Conservation (phyloP, 2,329 filamentous ascomycete genomes). For the Sordariomycetes sp. region DNA sequence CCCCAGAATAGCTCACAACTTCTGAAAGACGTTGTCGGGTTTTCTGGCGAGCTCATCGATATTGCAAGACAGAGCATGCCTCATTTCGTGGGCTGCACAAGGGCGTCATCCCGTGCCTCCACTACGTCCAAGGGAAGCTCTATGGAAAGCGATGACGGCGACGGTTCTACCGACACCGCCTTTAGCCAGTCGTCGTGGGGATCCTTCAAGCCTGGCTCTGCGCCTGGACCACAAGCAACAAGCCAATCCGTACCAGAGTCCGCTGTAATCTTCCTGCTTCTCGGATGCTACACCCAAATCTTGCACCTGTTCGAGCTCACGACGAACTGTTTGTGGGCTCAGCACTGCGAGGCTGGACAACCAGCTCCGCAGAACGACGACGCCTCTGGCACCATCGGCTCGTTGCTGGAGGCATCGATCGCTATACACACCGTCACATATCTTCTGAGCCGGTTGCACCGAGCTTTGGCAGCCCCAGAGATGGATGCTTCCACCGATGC, state of each 20-base stretch:
- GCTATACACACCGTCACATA: not conserved
- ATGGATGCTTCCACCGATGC: not conserved
- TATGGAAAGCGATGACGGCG: not conserved
- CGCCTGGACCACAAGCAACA: too few species aligned
- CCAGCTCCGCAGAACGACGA: not conserved
- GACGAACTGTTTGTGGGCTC: not conserved
- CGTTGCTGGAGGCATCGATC: not conserved
- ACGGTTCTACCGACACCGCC: not conserved
- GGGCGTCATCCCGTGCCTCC: not conserved
- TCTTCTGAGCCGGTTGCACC: not conserved
- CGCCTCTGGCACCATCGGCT: not conserved
- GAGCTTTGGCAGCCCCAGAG: not conserved
- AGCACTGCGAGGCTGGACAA: not conserved
- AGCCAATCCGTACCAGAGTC: not conserved
- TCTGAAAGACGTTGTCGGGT: slow-evolving; percentile 1
- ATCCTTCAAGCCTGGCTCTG: too few species aligned
- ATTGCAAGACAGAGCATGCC: not conserved
- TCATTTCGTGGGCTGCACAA: not conserved
- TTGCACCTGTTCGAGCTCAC: not conserved
- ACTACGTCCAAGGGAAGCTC: not conserved
- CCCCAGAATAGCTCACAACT: not conserved
- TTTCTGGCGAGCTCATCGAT: not conserved
- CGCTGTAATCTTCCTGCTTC: not conserved
- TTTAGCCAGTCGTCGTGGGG: not conserved
- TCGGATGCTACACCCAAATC: not conserved